Evolutionary conservation across 345 rosid species (phyloP).

Genomic region (Alliaria petiolata): DNA sequence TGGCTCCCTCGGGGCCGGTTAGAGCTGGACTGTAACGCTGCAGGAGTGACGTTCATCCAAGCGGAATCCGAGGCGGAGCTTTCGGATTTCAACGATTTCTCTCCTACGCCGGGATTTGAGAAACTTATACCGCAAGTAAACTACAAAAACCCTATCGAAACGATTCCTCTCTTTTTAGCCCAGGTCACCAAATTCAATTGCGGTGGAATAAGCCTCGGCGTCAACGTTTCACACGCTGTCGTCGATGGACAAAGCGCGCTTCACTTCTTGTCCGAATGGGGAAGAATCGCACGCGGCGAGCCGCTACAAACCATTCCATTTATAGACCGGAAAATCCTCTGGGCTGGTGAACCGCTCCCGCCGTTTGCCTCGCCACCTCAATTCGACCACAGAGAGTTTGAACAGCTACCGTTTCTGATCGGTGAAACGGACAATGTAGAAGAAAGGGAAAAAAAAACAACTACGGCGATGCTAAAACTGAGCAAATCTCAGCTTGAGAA

Average conservation of each 20-base stretch:
- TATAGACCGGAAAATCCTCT: constrained; percentile 38
- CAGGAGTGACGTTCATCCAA: constrained; percentile 38
- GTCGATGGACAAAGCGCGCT: constrained; percentile 59
- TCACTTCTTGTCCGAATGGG: constrained; percentile 57
- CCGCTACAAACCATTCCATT: constrained; percentile 25
- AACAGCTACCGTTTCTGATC: constrained; percentile 45
- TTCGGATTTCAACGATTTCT: constrained; percentile 39
- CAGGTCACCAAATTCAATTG: constrained; percentile 56
- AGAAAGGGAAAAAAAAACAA: constrained; percentile 44
- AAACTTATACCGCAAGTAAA: constrained; percentile 44
- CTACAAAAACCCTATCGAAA: constrained; percentile 38
- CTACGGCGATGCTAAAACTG: constrained; percentile 40
- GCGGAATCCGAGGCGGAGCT: constrained; percentile 41
- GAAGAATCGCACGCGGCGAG: constrained; percentile 43
- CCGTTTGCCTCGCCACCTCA: not conserved
- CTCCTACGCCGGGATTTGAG: constrained; percentile 30
- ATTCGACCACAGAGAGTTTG: constrained; percentile 38
- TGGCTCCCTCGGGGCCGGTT: constrained; percentile 48
- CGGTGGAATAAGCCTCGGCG: constrained; percentile 45
- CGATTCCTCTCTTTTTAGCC: constrained; percentile 42
- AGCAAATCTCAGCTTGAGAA: constrained; percentile 44
- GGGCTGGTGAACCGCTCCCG: constrained; percentile 40
- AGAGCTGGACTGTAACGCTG: constrained; percentile 44
- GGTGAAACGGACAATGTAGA: constrained; percentile 36
- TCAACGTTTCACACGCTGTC: constrained; percentile 47